These are phyloP conservation scores for Linnemannia exigua DNA, from an alignment of 192 early-diverging fungal genomes.

Conservation along the genomic window DNA sequence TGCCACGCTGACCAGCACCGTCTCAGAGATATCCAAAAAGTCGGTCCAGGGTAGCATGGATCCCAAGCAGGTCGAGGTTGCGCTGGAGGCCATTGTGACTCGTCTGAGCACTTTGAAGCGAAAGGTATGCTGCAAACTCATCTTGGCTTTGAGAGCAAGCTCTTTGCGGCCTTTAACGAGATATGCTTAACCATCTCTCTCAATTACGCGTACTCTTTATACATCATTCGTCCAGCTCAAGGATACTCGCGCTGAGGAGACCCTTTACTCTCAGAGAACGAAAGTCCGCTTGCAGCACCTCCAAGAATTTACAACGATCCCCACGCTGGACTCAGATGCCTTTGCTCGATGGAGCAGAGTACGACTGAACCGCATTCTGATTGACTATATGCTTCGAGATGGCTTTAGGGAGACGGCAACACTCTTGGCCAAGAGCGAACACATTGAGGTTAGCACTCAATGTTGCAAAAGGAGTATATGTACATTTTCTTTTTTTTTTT, in stretches of 20 bases:
- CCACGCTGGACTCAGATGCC: constrained; percentile 73
- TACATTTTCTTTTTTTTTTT: neutral
- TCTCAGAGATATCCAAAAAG: constrained; percentile 64
- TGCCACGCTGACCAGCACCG: constrained; percentile 53
- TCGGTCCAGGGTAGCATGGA: constrained; percentile 58
- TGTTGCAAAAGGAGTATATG: neutral
- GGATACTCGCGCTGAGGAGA: constrained; percentile 85
- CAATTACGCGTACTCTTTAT: neutral
- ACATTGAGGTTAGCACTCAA: constrained; percentile 71
- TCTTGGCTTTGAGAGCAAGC: neutral
- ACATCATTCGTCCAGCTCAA: constrained; percentile 62
- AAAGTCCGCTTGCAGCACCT: constrained; percentile 84
- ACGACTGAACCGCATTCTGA: constrained; percentile 89
- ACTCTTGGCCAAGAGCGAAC: constrained; percentile 69
- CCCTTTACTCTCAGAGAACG: constrained; percentile 75
- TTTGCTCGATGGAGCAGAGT: constrained; percentile 90
- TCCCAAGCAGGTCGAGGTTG: constrained; percentile 65
- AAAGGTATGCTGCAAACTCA: constrained; percentile 67
- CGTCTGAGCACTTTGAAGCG: constrained; percentile 79
- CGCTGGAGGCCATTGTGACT: constrained; percentile 75
- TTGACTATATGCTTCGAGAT: constrained; percentile 96
- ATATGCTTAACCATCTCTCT: neutral
- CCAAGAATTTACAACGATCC: constrained; percentile 75
- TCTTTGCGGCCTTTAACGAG: neutral
- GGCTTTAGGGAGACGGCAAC: constrained; percentile 86